phyloP scores from a whole-genome alignment of 192 early-diverging fungal genomes.

The Coemansia sp. region DNA sequence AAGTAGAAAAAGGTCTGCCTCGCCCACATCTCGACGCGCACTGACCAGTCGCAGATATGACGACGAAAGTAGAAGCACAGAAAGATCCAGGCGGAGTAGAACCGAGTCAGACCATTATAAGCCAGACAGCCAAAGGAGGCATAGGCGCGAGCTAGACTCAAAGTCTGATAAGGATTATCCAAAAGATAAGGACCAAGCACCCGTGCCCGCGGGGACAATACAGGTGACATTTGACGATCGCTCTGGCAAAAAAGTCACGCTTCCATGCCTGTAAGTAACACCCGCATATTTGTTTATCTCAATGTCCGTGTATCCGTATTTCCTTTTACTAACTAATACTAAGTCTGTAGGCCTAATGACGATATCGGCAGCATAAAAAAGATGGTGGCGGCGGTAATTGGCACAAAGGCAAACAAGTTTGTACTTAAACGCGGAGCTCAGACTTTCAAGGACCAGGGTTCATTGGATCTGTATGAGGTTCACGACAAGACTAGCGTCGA shows the following conservation, averaged over 20 bases:
- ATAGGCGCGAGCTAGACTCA: background rate
- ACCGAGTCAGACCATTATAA: background rate
- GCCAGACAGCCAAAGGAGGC: background rate
- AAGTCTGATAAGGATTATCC: background rate
- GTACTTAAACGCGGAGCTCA: slow-evolving; percentile 90
- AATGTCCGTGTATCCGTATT: background rate
- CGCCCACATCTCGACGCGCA: background rate
- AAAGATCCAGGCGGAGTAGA: background rate
- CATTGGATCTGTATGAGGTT: slow-evolving; percentile 88
- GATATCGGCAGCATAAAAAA: slow-evolving; percentile 86
- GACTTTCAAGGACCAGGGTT: slow-evolving; percentile 86
- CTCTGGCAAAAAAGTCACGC: slow-evolving; percentile 6
- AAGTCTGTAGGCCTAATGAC: slow-evolving; percentile 60
- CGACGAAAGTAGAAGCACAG: background rate
- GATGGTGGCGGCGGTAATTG: slow-evolving; percentile 84
- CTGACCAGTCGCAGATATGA: background rate
- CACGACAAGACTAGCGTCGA: slow-evolving; percentile 90
- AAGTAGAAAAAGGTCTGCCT: slow-evolving; percentile 9
- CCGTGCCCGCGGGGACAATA: background rate
- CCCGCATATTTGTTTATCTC: background rate
- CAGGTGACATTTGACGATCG: slow-evolving; percentile 11
- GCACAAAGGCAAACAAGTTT: slow-evolving; percentile 87
- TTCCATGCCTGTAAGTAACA: background rate
- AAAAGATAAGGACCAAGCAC: background rate
- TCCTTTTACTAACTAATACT: background rate